These are phyloP conservation scores for Fusarium sp. DNA, from an alignment of 2,329 filamentous ascomycete genomes.

Conservation along the genomic window DNA sequence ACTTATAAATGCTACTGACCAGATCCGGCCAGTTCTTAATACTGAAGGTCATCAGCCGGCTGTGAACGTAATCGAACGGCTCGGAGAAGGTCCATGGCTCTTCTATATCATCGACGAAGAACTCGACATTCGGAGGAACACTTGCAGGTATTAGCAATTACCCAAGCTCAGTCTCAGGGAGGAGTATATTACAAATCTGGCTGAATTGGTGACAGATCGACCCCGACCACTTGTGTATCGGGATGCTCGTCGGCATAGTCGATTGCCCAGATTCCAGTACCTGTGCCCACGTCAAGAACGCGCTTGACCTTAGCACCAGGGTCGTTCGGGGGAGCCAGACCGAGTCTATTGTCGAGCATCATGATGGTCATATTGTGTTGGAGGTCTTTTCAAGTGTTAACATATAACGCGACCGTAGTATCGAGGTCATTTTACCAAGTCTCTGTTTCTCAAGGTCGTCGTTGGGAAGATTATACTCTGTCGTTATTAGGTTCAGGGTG, in stretches of 20 bases:
- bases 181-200: slow-evolving; percentile 25
- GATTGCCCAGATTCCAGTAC: slow-evolving; percentile 29
- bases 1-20: slow-evolving; percentile 26
- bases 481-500: accelerated
- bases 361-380: slow-evolving; percentile 18
- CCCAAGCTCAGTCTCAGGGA: too few species aligned
- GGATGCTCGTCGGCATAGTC: slow-evolving; percentile 30
- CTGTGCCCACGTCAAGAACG: slow-evolving; percentile 26
- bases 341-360: slow-evolving; percentile 16
- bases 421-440: background rate
- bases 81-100: slow-evolving; percentile 34
- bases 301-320: background rate
- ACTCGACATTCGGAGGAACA: slow-evolving; percentile 39
- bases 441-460: slow-evolving; percentile 24
- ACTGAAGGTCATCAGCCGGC: slow-evolving; percentile 40
- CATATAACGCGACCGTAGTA: accelerated
- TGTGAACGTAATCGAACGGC: slow-evolving; percentile 43
- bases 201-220: slow-evolving; percentile 40
- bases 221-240: slow-evolving; percentile 25
- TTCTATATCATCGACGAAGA: slow-evolving; percentile 41
- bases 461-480: slow-evolving; percentile 29
- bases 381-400: background rate
- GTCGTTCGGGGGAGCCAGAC: slow-evolving; percentile 17
- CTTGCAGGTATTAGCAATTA: background rate
- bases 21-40: slow-evolving; percentile 36